Evolutionary conservation across 345 rosid species (phyloP).

Genomic region (Eucalyptus coolabah): DNA sequence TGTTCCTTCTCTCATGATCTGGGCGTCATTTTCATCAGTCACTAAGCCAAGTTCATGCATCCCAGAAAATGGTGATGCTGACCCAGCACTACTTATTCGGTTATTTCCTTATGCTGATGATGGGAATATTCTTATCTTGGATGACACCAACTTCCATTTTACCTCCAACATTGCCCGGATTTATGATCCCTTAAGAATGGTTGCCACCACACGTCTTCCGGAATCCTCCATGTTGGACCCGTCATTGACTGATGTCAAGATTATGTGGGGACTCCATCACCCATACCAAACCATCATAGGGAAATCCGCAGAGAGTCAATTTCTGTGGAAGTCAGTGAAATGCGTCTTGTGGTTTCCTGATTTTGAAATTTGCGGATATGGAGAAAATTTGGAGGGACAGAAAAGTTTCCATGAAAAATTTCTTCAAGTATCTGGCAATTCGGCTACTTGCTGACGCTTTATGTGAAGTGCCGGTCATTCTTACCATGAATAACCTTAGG

Average conservation of each 20-base stretch:
- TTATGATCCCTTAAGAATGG: conserved; percentile 40
- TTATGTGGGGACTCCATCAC: conserved; percentile 58
- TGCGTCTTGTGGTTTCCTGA: not conserved
- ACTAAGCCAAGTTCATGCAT: conserved; percentile 16
- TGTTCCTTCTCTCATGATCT: conserved; percentile 63
- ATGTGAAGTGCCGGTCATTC: conserved; percentile 33
- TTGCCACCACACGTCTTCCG: conserved; percentile 43
- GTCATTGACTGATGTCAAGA: conserved; percentile 27
- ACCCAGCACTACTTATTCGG: conserved; percentile 26
- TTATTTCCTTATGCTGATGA: conserved; percentile 35
- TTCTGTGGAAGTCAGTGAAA: not conserved
- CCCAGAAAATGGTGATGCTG: conserved; percentile 43
- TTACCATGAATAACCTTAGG: conserved; percentile 67
- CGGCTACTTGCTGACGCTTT: conserved; percentile 51
- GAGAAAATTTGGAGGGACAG: not conserved
- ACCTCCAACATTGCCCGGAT: conserved; percentile 40
- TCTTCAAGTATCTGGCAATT: conserved; percentile 27
- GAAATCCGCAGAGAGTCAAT: not conserved
- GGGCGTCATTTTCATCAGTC: conserved; percentile 5
- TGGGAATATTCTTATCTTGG: conserved; percentile 55
- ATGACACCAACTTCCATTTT: conserved; percentile 5
- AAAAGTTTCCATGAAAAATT: not conserved
- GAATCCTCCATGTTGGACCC: conserved; percentile 23
- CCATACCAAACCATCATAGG: conserved; percentile 29
- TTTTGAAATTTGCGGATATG: not conserved